Conservation (phyloP, 176 grass and related monocot species). For the Panicum miliaceum region DNA sequence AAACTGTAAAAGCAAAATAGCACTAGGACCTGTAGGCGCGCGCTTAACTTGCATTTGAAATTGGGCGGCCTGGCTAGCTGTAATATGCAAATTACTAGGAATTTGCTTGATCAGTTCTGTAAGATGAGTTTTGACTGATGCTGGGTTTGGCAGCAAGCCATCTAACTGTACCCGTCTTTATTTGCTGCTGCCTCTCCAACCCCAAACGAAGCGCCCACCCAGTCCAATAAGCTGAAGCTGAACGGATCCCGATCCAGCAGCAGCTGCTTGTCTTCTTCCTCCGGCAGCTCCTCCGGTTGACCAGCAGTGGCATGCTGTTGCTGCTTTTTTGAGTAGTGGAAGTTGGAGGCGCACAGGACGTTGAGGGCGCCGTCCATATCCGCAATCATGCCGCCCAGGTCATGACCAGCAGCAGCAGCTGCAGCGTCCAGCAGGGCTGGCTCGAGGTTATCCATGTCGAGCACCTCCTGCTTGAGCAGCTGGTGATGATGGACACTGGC, state of each 20-base stretch:
- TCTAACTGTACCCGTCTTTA: slow-evolving; percentile 10
- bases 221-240: slow-evolving; percentile 63
- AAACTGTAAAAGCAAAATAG: not conserved
- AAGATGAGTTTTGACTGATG: not conserved
- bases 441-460: slow-evolving; percentile 7
- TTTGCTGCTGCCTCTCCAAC: not conserved
- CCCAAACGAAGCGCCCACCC: slow-evolving; percentile 19
- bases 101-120: not conserved
- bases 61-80: too few species aligned
- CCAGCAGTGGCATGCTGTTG: slow-evolving; percentile 25
- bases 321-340: slow-evolving; percentile 12
- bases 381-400: slow-evolving; percentile 17
- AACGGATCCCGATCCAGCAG: slow-evolving; percentile 53
- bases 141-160: not conserved
- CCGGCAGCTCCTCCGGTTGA: slow-evolving; percentile 26
- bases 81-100: not conserved
- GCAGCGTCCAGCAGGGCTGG: not conserved
- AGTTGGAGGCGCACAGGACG: not conserved
- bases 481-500: not conserved
- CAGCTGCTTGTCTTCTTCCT: slow-evolving; percentile 40
- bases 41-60: not conserved
- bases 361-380: slow-evolving; percentile 25
- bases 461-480: slow-evolving; percentile 32
- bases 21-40: not conserved
- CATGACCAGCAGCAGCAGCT: slow-evolving; percentile 12